phyloP scores from a whole-genome alignment of 2,329 filamentous ascomycete species.

The Tympanopsis confertula region DNA sequence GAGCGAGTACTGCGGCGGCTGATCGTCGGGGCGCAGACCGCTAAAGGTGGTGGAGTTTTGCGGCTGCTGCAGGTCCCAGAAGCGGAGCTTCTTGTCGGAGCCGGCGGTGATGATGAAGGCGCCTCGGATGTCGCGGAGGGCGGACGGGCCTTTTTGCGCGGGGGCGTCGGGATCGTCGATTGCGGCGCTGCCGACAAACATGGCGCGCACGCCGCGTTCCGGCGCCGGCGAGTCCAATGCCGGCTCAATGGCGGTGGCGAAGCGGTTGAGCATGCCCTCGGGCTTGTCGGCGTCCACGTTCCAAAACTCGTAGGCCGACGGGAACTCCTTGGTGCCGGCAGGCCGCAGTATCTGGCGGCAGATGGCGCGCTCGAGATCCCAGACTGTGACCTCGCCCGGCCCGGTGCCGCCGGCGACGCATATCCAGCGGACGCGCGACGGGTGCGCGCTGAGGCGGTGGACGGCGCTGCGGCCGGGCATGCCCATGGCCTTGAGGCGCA shows the following conservation, averaged over 20 bases:
- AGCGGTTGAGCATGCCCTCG: slow-evolving; percentile 76
- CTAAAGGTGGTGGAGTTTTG: slow-evolving; percentile 74
- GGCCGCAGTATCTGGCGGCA: slow-evolving; percentile 78
- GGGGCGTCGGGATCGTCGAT: slow-evolving; percentile 38
- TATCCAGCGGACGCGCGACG: slow-evolving; percentile 68
- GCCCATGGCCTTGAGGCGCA: slow-evolving; percentile 80
- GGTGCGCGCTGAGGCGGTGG: slow-evolving; percentile 68
- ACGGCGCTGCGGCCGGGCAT: slow-evolving; percentile 71
- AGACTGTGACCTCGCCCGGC: slow-evolving; percentile 81
- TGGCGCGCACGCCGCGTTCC: slow-evolving; percentile 62
- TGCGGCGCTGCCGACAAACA: slow-evolving; percentile 61
- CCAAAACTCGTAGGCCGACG: slow-evolving; percentile 68
- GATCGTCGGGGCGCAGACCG: slow-evolving; percentile 60
- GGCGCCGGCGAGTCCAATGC: slow-evolving; percentile 34
- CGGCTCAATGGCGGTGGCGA: slow-evolving; percentile 64
- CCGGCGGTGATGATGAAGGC: slow-evolving; percentile 81
- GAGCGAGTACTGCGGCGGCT: slow-evolving; percentile 61
- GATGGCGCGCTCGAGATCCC: slow-evolving; percentile 83
- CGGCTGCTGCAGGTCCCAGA: slow-evolving; percentile 76
- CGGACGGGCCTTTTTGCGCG: not conserved
- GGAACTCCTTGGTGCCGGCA: slow-evolving; percentile 44
- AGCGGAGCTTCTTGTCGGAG: slow-evolving; percentile 80
- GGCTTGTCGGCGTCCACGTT: slow-evolving; percentile 81
- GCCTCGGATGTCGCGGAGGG: slow-evolving; percentile 58
- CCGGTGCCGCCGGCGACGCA: slow-evolving; percentile 81